Conservation (phyloP, 139 green algal species). For the Chlamydomonas urium region DNA sequence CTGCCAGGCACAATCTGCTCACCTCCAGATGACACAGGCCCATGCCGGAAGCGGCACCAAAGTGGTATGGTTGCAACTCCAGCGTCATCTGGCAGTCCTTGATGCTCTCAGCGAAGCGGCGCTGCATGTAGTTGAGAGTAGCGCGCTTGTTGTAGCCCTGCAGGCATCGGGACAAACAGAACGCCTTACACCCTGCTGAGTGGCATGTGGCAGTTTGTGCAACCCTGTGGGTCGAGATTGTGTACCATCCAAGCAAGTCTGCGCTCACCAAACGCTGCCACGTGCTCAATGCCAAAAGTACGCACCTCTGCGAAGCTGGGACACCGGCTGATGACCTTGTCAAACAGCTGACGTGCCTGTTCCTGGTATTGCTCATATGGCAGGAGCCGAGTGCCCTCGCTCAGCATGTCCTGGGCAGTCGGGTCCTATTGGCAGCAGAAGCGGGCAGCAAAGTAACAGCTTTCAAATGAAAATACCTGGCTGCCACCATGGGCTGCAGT, state of each 20-base stretch:
- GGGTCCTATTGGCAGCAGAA: background rate
- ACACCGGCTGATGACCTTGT: background rate
- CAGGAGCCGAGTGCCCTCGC: background rate
- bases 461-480: too few relatives aligned
- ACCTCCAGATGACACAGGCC: conserved; percentile 55
- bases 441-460: too few relatives aligned
- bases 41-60: conserved; percentile 60
- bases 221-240: too few relatives aligned
- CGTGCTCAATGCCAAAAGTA: too few relatives aligned
- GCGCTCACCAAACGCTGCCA: too few relatives aligned
- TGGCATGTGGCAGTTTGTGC: too few relatives aligned
- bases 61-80: conserved; percentile 60
- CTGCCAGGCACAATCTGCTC: background rate
- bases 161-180: too few relatives aligned
- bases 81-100: conserved; percentile 47
- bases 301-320: background rate
- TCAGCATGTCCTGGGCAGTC: background rate
- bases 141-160: conserved; percentile 72
- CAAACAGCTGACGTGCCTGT: background rate
- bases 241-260: too few relatives aligned
- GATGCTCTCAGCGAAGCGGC: conserved; percentile 47
- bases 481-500: too few relatives aligned
- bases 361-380: background rate
- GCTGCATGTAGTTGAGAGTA: conserved; percentile 59
- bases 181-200: too few relatives aligned